Evolutionary conservation across 805 yeast genomes (phyloP), one percentile per base, ranked within the genome.

Genomic region (Yamadazyma insecticola): DNA sequence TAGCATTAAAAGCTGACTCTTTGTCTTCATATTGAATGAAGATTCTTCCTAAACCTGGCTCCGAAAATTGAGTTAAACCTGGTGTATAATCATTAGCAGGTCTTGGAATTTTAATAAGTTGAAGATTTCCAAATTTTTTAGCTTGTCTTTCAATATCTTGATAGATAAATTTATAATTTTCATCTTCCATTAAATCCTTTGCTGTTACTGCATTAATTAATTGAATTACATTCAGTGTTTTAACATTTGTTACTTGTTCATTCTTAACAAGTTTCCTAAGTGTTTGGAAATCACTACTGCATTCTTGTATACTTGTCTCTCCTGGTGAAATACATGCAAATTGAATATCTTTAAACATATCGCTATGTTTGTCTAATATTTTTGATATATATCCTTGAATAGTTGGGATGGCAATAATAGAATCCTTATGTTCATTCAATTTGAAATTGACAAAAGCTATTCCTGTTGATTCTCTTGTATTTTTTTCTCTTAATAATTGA

Each of bases 21-120:
- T 63, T 55, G 9, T 62, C 60, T 1, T 63, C 67, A 54, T 82
- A 88, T 51, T 80, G 76, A 14, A 84, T 74, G 51, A 68, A 87
- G 0, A 87, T 67, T 40, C 75, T 80, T 0, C 96, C 96, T 28
- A 79, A 67, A 5, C 83, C 85, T 2, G 81, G 67, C 22, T 64
- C 62, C 3, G 57, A 45, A 28, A 58, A 57, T 30, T 58, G 63
- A 23, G 48, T 51, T 21, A 62, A 37, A 28, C 59, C 70, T 34
- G 57, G 73, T 33, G 50, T 67, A 60, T 42, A 69, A 45, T 47
- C 74, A 67, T 50, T 70, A 38, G 47, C 77, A 0, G 79, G 88
- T 42, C 70, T 66, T 0, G 92, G 88, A 12, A 87, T 73, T 34
- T 67, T 68, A 1, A 85, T 56, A 3, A 72, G 63, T 11, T 57